Percentiles rank a stretch among this genome's conserved stretches.
Conservation (phyloP, 116 monocot genomes). For the Dioscorea cayenensis region DNA sequence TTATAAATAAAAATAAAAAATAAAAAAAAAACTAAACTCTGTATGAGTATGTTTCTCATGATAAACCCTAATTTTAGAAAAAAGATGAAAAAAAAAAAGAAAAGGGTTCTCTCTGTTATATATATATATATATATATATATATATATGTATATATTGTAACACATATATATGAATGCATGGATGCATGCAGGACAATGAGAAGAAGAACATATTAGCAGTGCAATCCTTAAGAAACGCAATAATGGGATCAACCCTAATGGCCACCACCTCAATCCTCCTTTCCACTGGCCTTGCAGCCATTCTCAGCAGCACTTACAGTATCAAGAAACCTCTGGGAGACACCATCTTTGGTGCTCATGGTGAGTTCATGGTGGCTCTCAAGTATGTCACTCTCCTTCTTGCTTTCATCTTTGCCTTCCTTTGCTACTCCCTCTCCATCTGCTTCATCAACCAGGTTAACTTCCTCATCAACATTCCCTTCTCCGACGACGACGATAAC, state of each 20-base stretch:
- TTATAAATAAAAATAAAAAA: too few species aligned
- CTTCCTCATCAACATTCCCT: constrained; percentile 61
- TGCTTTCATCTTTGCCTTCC: constrained; percentile 63
- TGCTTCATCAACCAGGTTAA: constrained; percentile 55
- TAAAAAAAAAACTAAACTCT: too few species aligned
- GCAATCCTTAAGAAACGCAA: constrained; percentile 53
- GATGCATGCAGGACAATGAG: constrained; percentile 37
- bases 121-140: background rate
- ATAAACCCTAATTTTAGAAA: too few species aligned
- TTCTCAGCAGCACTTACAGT: constrained; percentile 77
- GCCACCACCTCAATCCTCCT: constrained; percentile 68
- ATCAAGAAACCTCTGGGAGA: constrained; percentile 51
- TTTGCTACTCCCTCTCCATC: constrained; percentile 64
- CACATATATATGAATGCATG: background rate
- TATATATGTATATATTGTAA: background rate
- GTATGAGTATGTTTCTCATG: too few species aligned
- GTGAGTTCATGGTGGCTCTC: constrained; percentile 48
- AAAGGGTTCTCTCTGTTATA: too few species aligned
- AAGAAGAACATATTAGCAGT: constrained; percentile 71
- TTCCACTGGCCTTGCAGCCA: constrained; percentile 55
- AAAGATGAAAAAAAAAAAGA: too few species aligned
- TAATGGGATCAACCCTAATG: constrained; percentile 75
- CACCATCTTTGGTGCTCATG: constrained; percentile 49
- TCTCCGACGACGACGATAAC: background rate
- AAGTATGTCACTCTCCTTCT: constrained; percentile 52